These are phyloP conservation scores for Vigna unguiculata DNA, from an alignment of 306 rosid genomes.

Conservation along the genomic window DNA sequence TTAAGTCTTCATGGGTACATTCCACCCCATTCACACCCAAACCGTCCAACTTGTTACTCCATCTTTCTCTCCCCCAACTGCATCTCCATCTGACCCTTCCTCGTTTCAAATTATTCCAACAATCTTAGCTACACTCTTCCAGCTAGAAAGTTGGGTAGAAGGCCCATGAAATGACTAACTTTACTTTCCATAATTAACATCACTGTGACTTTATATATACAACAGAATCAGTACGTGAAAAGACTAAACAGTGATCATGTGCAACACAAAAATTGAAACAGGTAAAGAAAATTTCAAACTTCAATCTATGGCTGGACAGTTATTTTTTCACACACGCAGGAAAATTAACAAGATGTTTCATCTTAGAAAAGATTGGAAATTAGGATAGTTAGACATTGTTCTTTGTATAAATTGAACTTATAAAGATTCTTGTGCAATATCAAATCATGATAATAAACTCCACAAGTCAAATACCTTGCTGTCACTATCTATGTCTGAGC, in stretches of 20 bases:
- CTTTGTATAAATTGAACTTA: slow-evolving; percentile 10
- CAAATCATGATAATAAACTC: slow-evolving; percentile 19
- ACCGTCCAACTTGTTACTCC: not conserved
- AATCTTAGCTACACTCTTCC: not conserved
- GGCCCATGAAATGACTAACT: slow-evolving; percentile 1
- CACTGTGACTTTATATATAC: slow-evolving; percentile 7
- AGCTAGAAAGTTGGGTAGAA: slow-evolving; percentile 13
- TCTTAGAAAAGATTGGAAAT: slow-evolving; percentile 32
- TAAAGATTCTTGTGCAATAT: slow-evolving; percentile 12
- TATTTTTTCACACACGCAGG: slow-evolving; percentile 16
- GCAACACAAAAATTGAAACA: slow-evolving; percentile 16
- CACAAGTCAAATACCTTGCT: slow-evolving; percentile 62
- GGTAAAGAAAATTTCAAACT: slow-evolving; percentile 13
- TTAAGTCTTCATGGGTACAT: not conserved
- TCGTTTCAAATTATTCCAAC: not conserved
- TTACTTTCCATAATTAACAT: slow-evolving; percentile 13
- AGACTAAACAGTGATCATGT: slow-evolving; percentile 6
- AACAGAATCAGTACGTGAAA: slow-evolving; percentile 4
- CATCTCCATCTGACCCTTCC: not conserved
- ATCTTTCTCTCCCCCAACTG: not conserved
- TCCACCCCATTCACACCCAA: not conserved
- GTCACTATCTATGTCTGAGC: slow-evolving; percentile 57
- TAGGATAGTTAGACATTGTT: slow-evolving; percentile 24
- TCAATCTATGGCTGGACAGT: slow-evolving; percentile 26
- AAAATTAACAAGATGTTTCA: slow-evolving; percentile 15